phyloP scores from a whole-genome alignment of 305 asterid species.

The Ilex paraguariensis region DNA sequence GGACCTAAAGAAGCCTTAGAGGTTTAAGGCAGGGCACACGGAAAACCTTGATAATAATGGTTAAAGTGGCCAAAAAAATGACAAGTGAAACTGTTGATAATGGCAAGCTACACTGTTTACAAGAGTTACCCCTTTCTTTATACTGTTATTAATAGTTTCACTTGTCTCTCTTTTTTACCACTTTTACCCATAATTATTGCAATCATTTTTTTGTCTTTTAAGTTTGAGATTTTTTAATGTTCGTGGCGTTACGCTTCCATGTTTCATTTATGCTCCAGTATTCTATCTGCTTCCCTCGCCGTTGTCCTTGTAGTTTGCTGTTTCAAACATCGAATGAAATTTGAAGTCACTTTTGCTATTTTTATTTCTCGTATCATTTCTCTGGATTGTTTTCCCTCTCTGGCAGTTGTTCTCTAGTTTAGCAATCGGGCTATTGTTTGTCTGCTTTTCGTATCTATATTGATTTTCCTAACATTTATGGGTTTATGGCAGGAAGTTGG shows the following conservation, averaged over 20 bases:
- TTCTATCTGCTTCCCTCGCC: background rate
- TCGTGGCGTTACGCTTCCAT: background rate
- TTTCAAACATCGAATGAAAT: background rate
- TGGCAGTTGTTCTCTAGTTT: background rate
- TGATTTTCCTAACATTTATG: conserved; percentile 1
- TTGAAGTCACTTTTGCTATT: background rate
- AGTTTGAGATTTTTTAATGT: background rate
- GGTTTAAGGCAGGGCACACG: no score
- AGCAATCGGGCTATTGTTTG: background rate
- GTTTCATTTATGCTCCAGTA: background rate
- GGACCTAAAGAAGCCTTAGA: no score
- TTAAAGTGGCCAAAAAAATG: no score
- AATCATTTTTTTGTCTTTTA: background rate
- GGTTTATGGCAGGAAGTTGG: conserved; percentile 38
- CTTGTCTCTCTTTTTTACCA: background rate
- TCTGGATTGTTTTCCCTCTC: no score
- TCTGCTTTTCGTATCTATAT: background rate
- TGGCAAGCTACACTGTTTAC: no score
- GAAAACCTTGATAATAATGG: no score
- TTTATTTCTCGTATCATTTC: no score
- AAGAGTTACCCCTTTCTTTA: no score
- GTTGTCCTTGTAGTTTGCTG: background rate
- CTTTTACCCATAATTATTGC: background rate
- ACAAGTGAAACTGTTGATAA: no score
- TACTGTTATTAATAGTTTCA: background rate